phyloP scores from a whole-genome alignment of 441 rosid species.

The Gossypium armourianum region DNA sequence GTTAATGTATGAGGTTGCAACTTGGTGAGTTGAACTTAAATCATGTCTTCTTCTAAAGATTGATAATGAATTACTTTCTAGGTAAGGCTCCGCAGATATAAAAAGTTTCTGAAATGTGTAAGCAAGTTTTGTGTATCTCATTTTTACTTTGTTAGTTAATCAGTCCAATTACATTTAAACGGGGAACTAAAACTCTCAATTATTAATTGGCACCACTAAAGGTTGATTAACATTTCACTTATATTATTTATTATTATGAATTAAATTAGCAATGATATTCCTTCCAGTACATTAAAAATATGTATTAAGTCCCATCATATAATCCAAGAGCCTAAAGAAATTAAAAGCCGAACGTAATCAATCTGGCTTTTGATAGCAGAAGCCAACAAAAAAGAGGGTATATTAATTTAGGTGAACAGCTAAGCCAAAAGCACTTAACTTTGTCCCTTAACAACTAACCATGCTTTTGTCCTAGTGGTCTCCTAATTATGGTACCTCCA shows the following conservation, averaged over 20 bases:
- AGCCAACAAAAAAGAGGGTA: not conserved
- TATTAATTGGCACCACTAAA: not conserved
- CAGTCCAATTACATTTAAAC: no score
- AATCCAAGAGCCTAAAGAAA: not conserved
- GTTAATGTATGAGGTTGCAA: not conserved
- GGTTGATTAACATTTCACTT: not conserved
- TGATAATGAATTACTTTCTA: not conserved
- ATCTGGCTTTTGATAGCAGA: not conserved
- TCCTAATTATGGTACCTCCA: not conserved
- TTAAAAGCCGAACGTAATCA: not conserved
- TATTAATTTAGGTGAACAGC: not conserved
- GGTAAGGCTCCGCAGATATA: not conserved
- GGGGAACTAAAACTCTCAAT: not conserved
- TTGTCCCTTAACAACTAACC: constrained; percentile 5
- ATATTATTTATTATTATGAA: not conserved
- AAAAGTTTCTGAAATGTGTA: no score
- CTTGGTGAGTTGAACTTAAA: not conserved
- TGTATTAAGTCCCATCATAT: not conserved
- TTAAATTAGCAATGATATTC: not conserved
- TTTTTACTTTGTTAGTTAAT: not conserved
- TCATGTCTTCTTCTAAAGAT: not conserved
- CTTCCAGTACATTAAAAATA: not conserved
- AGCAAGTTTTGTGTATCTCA: not conserved
- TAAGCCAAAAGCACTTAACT: not conserved
- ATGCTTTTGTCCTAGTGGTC: not conserved